A percentile compares a stretch with the other conserved stretches of the same genome.
Conservation (phyloP, 345 rosid genomes). For the Euphorbia tirucalli region DNA sequence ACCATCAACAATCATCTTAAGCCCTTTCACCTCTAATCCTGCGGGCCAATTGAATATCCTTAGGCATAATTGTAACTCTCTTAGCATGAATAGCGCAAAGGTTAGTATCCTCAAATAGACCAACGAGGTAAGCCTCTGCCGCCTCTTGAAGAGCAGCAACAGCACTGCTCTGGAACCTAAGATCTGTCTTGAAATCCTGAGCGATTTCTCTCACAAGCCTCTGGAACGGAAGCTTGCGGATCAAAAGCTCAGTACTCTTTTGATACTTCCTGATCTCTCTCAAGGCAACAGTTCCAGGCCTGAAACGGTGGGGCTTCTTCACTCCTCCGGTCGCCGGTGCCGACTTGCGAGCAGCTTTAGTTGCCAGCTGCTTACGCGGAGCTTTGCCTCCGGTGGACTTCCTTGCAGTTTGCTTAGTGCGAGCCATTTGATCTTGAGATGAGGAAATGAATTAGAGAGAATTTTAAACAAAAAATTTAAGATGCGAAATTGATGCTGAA, state of each 20-base stretch:
- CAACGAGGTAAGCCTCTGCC: conserved; percentile 12
- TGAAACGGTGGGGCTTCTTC: conserved; percentile 23
- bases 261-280: conserved; percentile 20
- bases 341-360: conserved; percentile 16
- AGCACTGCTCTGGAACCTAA: conserved; percentile 17
- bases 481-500: not conserved
- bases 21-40: conserved; percentile 22
- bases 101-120: conserved; percentile 16
- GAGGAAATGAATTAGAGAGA: too few species aligned
- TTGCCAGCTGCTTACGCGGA: conserved; percentile 14
- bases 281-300: conserved; percentile 19
- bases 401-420: conserved; percentile 19
- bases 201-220: conserved; percentile 25
- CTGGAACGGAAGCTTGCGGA: too few species aligned
- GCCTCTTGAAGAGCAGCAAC: conserved; percentile 18
- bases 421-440: conserved; percentile 6
- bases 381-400: conserved; percentile 24
- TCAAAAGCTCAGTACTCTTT: conserved; percentile 20
- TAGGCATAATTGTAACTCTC: conserved; percentile 20
- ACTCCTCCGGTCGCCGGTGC: conserved; percentile 22
- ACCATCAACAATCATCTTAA: not conserved
- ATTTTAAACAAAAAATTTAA: not conserved
- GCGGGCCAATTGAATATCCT: conserved; percentile 18
- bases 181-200: conserved; percentile 22
- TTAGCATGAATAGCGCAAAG: conserved; percentile 17